Conservation (phyloP, 129 eudicot species). For the carrot (Daucus carota) region DNA sequence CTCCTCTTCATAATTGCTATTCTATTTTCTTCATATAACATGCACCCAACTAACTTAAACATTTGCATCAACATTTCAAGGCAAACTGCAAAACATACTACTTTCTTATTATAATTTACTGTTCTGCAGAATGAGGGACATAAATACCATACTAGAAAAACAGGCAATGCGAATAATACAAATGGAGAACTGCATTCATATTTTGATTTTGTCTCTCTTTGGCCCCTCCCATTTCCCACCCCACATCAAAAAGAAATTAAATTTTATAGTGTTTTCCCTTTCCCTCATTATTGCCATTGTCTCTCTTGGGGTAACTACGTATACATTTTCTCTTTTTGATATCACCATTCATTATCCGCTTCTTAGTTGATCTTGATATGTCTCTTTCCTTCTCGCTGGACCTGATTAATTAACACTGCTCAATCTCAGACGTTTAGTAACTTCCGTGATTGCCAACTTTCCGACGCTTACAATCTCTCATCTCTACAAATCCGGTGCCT, state of each 20-base stretch:
- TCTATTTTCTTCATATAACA: not conserved
- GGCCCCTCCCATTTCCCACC: not conserved
- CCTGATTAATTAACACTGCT: conserved; percentile 9
- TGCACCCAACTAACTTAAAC: not conserved
- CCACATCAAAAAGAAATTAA: not conserved
- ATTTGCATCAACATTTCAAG: not conserved
- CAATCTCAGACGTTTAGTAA: conserved; percentile 19
- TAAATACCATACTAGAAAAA: not conserved
- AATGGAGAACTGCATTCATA: not conserved
- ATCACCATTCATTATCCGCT: conserved; percentile 15
- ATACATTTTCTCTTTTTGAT: conserved; percentile 2
- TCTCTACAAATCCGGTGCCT: conserved; percentile 8
- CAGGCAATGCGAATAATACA: conserved; percentile 2
- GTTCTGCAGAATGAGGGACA: not conserved
- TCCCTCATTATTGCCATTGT: not conserved
- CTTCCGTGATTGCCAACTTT: conserved; percentile 23
- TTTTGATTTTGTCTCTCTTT: conserved; percentile 21
- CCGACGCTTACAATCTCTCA: conserved; percentile 25
- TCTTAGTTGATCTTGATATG: conserved; percentile 2
- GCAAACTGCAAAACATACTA: not conserved
- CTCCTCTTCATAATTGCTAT: not conserved
- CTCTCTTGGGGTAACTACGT: conserved; percentile 5
- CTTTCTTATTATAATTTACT: not conserved
- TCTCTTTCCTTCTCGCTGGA: conserved; percentile 4
- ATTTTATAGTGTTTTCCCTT: not conserved